phyloP scores from a whole-genome alignment of 2,329 filamentous ascomycete genomes.

The Calonectria pseudoreteaudii region DNA sequence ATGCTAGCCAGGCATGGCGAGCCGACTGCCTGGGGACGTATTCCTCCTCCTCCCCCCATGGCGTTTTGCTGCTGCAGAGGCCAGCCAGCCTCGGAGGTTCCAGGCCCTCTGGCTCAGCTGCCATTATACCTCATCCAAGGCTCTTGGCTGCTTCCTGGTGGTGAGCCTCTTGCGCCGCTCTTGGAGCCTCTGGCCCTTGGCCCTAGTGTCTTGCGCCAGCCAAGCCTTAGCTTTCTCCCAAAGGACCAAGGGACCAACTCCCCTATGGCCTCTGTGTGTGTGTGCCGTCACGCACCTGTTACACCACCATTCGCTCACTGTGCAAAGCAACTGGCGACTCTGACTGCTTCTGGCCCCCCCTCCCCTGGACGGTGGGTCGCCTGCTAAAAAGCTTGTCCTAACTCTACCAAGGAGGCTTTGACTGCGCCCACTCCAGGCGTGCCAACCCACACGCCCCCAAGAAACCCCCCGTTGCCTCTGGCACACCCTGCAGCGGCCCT shows the following conservation, averaged over 20 bases:
- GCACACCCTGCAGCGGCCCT: constrained; percentile 24
- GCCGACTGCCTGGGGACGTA: constrained; percentile 19
- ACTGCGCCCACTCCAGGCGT: constrained; percentile 24
- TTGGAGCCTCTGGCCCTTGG: no score
- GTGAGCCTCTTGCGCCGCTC: no score
- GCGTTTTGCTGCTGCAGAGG: constrained; percentile 20
- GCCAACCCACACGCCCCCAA: neutral
- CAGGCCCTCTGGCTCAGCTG: constrained; percentile 30
- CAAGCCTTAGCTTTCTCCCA: neutral
- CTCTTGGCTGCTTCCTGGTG: constrained; percentile 17
- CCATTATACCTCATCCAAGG: constrained; percentile 18
- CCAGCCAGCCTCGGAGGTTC: constrained; percentile 35
- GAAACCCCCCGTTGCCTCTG: neutral
- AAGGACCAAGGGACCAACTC: neutral
- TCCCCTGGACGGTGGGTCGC: constrained; percentile 39
- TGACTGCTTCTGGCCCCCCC: constrained; percentile 1
- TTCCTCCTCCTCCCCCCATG: constrained; percentile 32
- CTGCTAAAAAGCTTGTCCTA: constrained; percentile 47
- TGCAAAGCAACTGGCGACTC: constrained; percentile 1
- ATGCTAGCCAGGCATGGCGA: neutral
- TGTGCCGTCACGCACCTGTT: constrained; percentile 1
- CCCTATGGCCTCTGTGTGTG: neutral
- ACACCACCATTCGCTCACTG: constrained; percentile 7
- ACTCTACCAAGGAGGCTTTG: constrained; percentile 31
- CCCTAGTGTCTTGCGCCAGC: neutral